A percentile compares a stretch with the other conserved stretches of the same genome.
phyloP scores from a whole-genome alignment of 1,284 basidiomycete species.

The Rhodotorula sp. region DNA sequence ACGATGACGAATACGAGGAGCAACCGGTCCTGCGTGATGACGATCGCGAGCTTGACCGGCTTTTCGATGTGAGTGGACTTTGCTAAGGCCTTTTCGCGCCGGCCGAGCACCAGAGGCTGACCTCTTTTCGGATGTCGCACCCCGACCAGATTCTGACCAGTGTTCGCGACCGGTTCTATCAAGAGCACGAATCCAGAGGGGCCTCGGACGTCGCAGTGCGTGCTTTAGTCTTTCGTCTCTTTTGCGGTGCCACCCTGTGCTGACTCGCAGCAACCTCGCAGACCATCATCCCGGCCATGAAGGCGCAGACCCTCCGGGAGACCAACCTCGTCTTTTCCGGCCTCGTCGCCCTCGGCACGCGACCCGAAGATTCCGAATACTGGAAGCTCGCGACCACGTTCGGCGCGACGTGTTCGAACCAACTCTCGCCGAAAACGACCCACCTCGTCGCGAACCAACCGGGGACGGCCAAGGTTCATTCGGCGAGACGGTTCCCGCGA shows the following conservation, averaged over 20 bases:
- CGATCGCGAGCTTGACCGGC: conserved; percentile 77
- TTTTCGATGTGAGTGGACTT: conserved; percentile 62
- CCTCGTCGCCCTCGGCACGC: conserved; percentile 76
- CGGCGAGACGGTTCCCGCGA: conserved; percentile 63
- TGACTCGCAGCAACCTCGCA: not conserved
- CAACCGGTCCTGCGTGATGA: conserved; percentile 83
- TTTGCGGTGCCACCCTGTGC: too few relatives aligned
- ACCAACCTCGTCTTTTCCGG: conserved; percentile 86
- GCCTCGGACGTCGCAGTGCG: conserved; percentile 24
- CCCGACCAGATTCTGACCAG: conserved; percentile 34
- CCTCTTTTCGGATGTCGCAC: not conserved
- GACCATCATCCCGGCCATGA: conserved; percentile 79
- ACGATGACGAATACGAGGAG: conserved; percentile 41
- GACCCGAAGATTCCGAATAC: conserved; percentile 63
- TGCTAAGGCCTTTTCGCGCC: not conserved
- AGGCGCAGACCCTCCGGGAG: conserved; percentile 70
- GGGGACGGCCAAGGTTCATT: conserved; percentile 86
- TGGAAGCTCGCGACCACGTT: conserved; percentile 87
- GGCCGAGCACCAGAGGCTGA: not conserved
- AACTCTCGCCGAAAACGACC: conserved; percentile 68
- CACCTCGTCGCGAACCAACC: conserved; percentile 87
- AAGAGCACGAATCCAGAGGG: conserved; percentile 48
- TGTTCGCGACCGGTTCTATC: conserved; percentile 58
- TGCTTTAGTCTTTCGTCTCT: not conserved
- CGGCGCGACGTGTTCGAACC: conserved; percentile 75